phyloP scores from a whole-genome alignment of 2,329 filamentous ascomycete species.

The Monilinia fructigena region DNA sequence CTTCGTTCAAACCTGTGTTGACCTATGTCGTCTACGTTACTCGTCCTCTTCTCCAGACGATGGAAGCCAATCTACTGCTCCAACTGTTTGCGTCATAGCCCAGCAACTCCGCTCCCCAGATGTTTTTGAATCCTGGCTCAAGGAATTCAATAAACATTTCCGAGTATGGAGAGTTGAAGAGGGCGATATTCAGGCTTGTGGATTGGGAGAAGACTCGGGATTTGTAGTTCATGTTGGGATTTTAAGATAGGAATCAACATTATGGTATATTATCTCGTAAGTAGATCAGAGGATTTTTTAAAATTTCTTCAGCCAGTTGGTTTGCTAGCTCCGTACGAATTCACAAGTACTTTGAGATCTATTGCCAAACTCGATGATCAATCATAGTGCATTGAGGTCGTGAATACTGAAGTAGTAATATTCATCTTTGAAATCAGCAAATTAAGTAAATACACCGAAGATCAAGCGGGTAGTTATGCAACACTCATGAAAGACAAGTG shows the following conservation, averaged over 20 bases:
- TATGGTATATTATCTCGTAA: background rate
- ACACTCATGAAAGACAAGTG: too few species aligned
- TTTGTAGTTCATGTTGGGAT: constrained; percentile 82
- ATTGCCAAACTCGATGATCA: background rate
- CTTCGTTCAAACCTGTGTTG: constrained; percentile 76
- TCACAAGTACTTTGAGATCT: background rate
- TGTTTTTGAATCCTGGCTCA: constrained; percentile 81
- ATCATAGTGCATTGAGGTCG: too few species aligned
- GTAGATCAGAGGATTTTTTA: background rate
- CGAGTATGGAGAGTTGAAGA: constrained; percentile 67
- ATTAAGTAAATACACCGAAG: too few species aligned
- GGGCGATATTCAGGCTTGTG: background rate
- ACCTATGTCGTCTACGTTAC: constrained; percentile 63
- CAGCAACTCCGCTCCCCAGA: constrained; percentile 85
- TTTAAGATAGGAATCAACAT: constrained; percentile 45
- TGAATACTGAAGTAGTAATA: too few species aligned
- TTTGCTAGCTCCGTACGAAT: background rate
- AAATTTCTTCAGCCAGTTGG: too few species aligned
- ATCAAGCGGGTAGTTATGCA: too few species aligned
- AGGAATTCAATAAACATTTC: constrained; percentile 65
- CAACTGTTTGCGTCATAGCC: constrained; percentile 76
- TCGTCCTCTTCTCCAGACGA: background rate
- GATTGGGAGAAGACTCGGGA: constrained; percentile 53
- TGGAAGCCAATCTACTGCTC: constrained; percentile 35
- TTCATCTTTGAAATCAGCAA: too few species aligned